Conservation (phyloP, 2,329 filamentous ascomycete genomes). For the Fusarium mundagurra region DNA sequence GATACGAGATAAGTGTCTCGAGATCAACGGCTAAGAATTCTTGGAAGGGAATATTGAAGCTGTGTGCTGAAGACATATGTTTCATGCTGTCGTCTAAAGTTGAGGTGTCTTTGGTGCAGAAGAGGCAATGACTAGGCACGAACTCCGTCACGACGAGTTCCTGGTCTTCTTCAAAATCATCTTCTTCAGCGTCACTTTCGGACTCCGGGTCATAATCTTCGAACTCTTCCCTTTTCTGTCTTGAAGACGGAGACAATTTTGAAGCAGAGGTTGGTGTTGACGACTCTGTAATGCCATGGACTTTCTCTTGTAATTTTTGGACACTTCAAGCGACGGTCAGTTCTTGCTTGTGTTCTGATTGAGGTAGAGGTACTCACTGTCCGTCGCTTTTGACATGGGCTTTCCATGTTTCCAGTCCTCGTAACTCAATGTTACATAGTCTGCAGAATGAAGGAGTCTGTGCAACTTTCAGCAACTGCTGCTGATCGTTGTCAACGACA, state of each 20-base stretch:
- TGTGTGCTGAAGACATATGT: slow-evolving; percentile 62
- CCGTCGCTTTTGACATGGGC: not conserved
- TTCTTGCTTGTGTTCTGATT: rapidly evolving
- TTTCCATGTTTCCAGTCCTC: not conserved
- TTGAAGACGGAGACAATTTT: rapidly evolving
- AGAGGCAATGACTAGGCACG: not conserved
- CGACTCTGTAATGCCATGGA: not conserved
- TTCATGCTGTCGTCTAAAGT: slow-evolving; percentile 47
- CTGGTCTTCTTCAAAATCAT: not conserved
- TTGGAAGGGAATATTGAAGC: slow-evolving; percentile 55
- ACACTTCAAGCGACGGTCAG: not conserved
- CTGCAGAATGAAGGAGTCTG: not conserved
- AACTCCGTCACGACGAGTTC: not conserved
- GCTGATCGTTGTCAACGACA: not conserved
- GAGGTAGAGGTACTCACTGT: not conserved
- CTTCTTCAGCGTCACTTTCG: not conserved
- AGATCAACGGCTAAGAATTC: slow-evolving; percentile 55
- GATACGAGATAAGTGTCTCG: slow-evolving; percentile 57
- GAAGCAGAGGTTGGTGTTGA: not conserved
- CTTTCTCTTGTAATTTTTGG: not conserved
- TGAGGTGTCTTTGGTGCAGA: not conserved
- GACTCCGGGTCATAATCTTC: not conserved
- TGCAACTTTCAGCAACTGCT: rapidly evolving
- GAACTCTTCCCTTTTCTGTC: too few relatives aligned
- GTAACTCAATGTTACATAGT: not conserved